Evolutionary conservation across 257 asterid species (phyloP), one percentile per base, ranked within the genome.

Genomic region (Gentiana dahurica): DNA sequence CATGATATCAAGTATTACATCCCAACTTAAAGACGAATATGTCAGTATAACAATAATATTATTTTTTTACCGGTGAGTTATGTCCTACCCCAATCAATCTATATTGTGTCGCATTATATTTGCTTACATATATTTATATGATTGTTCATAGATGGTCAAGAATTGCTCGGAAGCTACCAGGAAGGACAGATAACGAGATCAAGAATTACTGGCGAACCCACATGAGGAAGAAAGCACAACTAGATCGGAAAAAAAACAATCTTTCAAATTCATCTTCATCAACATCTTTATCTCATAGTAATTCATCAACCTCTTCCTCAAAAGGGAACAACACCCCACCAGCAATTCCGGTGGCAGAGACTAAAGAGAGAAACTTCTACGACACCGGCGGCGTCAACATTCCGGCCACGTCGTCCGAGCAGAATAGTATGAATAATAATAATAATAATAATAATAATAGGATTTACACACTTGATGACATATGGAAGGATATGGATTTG

Each of bases 131-230:
- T 39, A 3, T 39, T 4, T 39, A 39, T 39, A 4, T 3, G 8
- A 39, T 3, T 39, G 34, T 60, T 65, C 11, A 4, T 53, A 87
- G 94, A 75, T 87, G 96, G 96, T 78, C 94, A 34, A 81, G 70
- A 67, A 87, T 84, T 49, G 96, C 94, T 1, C 63, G 66, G 62
- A 74, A 71, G 60, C 63, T 87, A 74, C 81, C 94, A 0, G 96
- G 96, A 69, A 72, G 94, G 71, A 87, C 96, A 2, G 94, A 87
- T 39, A 87, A 87, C 51, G 94, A 82, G 71, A 80, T 87, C 43
- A 87, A 87, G 68, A 87, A 84, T 71, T 84, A 76, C 4, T 84
- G 93, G 94, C 75, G 84, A 74, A 73, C 84, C 63, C 78, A 80
- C 67, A 61, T 71, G 61, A 82, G 69, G 68, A 86, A 70, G 74